These are phyloP conservation scores for Lignosus rhinocerotis DNA, from an alignment of 1,284 basidiomycete species.

Conservation along the genomic window DNA sequence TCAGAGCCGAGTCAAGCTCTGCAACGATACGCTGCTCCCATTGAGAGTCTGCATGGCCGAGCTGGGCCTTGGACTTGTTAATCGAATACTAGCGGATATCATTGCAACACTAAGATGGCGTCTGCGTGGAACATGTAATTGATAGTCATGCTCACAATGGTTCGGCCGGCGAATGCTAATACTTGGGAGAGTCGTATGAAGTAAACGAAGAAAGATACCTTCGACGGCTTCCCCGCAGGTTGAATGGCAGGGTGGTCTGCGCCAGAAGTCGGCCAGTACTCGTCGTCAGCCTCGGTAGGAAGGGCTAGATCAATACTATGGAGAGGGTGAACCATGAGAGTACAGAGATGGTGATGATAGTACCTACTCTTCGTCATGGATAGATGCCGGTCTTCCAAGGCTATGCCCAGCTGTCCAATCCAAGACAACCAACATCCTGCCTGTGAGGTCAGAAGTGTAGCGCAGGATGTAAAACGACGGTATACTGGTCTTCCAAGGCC, in stretches of 20 bases:
- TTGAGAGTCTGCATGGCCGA: conserved; percentile 46
- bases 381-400: conserved; percentile 77
- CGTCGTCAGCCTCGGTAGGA: conserved; percentile 62
- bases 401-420: conserved; percentile 66
- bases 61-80: conserved; percentile 48
- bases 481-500: conserved; percentile 75
- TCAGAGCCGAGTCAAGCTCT: conserved; percentile 61
- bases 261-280: conserved; percentile 54
- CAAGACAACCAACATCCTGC: conserved; percentile 58
- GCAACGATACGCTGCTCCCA: conserved; percentile 57
- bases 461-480: neutral
- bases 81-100: conserved; percentile 48
- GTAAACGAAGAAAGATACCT: conserved; percentile 48
- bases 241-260: conserved; percentile 43
- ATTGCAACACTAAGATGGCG: neutral
- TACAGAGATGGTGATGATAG: neutral
- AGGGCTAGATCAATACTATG: conserved; percentile 58
- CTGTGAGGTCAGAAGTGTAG: neutral
- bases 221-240: conserved; percentile 46
- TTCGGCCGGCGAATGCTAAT: conserved; percentile 51
- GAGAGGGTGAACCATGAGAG: neutral
- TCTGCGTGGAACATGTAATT: neutral
- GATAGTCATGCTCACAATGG: conserved; percentile 39
- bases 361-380: conserved; percentile 82
- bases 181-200: conserved; percentile 56